Evolutionary conservation across 2,329 filamentous ascomycete genomes (phyloP).

Genomic region (Ophiostoma perfectum): DNA sequence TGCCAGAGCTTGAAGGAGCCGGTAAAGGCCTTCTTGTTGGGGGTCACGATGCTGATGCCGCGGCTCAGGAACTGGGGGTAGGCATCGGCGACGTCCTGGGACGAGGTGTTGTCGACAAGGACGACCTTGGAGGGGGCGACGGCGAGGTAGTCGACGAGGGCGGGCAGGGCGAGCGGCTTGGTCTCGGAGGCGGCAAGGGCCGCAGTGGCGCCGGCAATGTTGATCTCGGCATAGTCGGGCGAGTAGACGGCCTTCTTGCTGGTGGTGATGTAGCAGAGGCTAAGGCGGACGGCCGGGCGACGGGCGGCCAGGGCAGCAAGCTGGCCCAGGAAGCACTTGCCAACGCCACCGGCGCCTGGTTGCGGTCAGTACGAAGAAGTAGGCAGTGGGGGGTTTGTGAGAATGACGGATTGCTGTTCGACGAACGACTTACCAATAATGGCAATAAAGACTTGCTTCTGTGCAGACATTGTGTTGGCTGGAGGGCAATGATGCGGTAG

Average conservation of each 20-base stretch:
- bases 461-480: constrained; percentile 36
- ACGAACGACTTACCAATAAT: constrained; percentile 41
- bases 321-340: constrained; percentile 83
- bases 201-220: constrained; percentile 40
- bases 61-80: constrained; percentile 77
- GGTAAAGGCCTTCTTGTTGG: constrained; percentile 98
- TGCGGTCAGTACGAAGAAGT: no score
- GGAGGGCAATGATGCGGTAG: background rate
- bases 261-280: constrained; percentile 77
- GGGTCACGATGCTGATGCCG: constrained; percentile 87
- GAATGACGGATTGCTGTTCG: no score
- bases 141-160: constrained; percentile 72
- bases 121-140: constrained; percentile 72
- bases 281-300: constrained; percentile 63
- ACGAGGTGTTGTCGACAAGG: constrained; percentile 93
- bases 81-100: constrained; percentile 71
- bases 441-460: constrained; percentile 48
- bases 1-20: constrained; percentile 76
- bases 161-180: constrained; percentile 59
- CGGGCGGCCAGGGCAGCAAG: constrained; percentile 62
- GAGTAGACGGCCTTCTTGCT: constrained; percentile 78
- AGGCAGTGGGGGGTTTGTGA: no score
- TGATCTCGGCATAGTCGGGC: constrained; percentile 62
- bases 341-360: constrained; percentile 86
- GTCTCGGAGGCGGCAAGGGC: constrained; percentile 60